Conservation (phyloP, 208 protist genomes). For the Leishmania amazonensis region DNA sequence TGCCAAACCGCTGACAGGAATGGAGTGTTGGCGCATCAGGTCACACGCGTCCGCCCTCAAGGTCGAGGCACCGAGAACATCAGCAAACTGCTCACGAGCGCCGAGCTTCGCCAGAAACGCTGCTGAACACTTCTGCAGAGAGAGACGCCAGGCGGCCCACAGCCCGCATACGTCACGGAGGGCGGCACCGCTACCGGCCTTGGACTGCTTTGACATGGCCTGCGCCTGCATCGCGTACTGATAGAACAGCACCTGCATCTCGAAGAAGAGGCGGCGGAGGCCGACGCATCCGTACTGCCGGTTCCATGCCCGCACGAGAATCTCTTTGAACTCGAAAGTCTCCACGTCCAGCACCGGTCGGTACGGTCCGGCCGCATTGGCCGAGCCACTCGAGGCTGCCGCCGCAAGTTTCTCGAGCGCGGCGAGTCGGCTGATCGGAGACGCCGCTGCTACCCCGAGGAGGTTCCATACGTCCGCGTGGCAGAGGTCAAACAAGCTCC, state of each 20-base stretch:
- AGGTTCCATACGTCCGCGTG: conserved; percentile 23
- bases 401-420: conserved; percentile 23
- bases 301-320: conserved; percentile 49
- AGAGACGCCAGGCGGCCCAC: conserved; percentile 7
- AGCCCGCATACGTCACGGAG: conserved; percentile 8
- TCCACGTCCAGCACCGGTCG: conserved; percentile 23
- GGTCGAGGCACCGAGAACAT: background rate
- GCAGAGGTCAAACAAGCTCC: conserved; percentile 17
- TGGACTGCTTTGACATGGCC: background rate
- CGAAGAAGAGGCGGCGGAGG: conserved; percentile 55
- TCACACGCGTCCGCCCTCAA: conserved; percentile 5
- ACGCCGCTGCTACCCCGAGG: conserved; percentile 19
- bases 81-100: background rate
- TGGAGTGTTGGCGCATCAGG: conserved; percentile 9
- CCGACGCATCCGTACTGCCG: conserved; percentile 46
- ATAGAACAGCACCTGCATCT: conserved; percentile 59
- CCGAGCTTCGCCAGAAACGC: conserved; percentile 13
- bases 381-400: background rate
- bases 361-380: background rate
- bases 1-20: conserved; percentile 2
- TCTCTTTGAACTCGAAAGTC: conserved; percentile 27
- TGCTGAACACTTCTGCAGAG: background rate
- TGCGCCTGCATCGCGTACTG: conserved; percentile 1
- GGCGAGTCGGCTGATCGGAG: conserved; percentile 29
- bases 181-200: background rate